Conservation (phyloP, 352 stramenopile species). For the Phytophthora ohioensis region DNA sequence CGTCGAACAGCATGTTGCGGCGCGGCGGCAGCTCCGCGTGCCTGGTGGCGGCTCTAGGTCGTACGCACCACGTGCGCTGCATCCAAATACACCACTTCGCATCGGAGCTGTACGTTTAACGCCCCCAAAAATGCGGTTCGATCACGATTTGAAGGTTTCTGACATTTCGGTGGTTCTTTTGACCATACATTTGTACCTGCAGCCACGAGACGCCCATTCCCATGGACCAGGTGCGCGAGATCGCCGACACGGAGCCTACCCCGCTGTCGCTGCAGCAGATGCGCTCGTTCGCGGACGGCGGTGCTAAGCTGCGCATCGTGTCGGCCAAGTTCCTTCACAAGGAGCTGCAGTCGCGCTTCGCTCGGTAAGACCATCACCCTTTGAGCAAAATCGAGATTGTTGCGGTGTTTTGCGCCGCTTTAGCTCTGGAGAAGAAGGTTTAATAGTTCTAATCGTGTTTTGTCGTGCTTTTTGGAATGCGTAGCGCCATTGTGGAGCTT, state of each 20-base stretch:
- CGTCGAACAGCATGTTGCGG: slow-evolving; percentile 1
- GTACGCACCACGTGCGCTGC: slow-evolving; percentile 2
- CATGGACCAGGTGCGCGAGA: slow-evolving; percentile 73
- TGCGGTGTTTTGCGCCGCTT: neutral
- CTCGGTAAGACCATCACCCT: slow-evolving; percentile 38
- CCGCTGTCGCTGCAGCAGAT: slow-evolving; percentile 86
- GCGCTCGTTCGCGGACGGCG: slow-evolving; percentile 75
- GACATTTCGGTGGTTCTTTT: slow-evolving; percentile 24
- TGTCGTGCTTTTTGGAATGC: slow-evolving; percentile 5
- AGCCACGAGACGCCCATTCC: slow-evolving; percentile 46
- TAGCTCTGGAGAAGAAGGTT: neutral
- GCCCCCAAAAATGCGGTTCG: neutral
- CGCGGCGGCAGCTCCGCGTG: slow-evolving; percentile 4
- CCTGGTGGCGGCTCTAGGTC: neutral
- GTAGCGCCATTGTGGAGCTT: slow-evolving; percentile 71
- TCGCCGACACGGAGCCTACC: slow-evolving; percentile 62
- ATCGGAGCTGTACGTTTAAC: slow-evolving; percentile 20
- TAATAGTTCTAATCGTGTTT: slow-evolving; percentile 4
- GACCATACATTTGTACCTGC: neutral
- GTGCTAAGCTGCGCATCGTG: slow-evolving; percentile 67
- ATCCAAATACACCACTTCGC: slow-evolving; percentile 20
- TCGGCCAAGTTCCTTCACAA: slow-evolving; percentile 80
- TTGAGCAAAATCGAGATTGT: neutral
- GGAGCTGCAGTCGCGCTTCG: slow-evolving; percentile 82
- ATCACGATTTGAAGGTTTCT: neutral